phyloP scores from a whole-genome alignment of 75 land plant species.

The Sequoia sempervirens region DNA sequence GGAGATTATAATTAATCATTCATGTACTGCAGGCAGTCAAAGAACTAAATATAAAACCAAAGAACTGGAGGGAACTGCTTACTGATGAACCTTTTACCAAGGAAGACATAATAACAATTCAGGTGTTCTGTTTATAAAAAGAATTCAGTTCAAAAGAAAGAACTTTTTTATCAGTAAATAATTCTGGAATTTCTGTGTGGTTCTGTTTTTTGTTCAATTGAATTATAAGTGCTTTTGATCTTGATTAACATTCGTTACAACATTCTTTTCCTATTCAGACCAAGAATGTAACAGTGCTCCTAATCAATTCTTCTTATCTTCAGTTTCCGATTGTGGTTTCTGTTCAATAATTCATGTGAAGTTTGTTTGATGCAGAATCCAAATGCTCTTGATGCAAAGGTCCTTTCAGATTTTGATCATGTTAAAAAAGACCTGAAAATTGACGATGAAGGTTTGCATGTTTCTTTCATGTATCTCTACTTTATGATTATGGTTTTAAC shows the following conservation, averaged over 20 bases:
- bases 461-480: not conserved
- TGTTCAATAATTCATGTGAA: not conserved
- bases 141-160: not conserved
- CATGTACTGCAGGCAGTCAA: conserved; percentile 61
- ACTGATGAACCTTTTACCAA: conserved; percentile 88
- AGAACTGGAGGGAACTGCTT: conserved; percentile 93
- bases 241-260: not conserved
- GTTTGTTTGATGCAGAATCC: conserved; percentile 63
- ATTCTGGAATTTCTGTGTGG: not conserved
- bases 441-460: conserved; percentile 80
- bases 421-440: conserved; percentile 67
- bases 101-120: conserved; percentile 89
- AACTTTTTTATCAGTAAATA: not conserved
- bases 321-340: not conserved
- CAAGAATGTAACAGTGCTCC: not conserved
- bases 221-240: not conserved
- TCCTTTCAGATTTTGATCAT: conserved; percentile 85
- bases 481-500: not conserved
- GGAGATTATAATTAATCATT: not conserved
- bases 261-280: not conserved
- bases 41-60: conserved; percentile 87
- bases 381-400: conserved; percentile 79
- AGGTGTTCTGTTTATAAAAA: conserved; percentile 37
- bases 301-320: not conserved
- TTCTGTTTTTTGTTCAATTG: not conserved